Base-by-base conservation (phyloP, 1,284 basidiomycete species). In the Cutaneotrichosporon mucoides region DNA sequence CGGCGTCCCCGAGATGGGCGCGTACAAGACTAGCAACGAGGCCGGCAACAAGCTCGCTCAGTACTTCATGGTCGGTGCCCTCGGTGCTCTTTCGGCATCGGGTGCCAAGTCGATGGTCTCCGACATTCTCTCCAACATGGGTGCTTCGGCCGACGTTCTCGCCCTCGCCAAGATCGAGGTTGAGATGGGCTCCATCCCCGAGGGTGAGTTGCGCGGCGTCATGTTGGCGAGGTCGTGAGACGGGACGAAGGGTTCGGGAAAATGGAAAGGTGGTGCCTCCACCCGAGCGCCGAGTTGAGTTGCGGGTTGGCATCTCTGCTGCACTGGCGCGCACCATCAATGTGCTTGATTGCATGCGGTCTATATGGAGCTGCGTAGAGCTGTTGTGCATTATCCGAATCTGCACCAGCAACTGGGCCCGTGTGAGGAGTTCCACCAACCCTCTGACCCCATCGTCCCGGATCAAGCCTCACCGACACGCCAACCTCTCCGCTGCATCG, bases 121-220 rank as follows among this genome's bases (percentile, higher is more conserved):
- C 66, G 95, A 97, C 79, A 95, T 99, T 82, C 83, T 99, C 61
- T 85, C 89, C 70, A 94, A 92, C 67, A 94, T 99, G 91, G 84
- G 90, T 60, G 96, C 96, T 16, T 97, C 95, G 49, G 93, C 94
- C 41, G 96, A 99, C 77, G 95, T 99, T 52, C 86, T 99, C 69
- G 96, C 96, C 54, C 84, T 99, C 67, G 96, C 96, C 68, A 98
- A 98, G 83, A 91, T 98, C 64, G 96, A 99, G 81, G 87, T 99
- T 64, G 93, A 95, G 60, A 87, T 99, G 71, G 81, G 81, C 61
- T 83, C 82, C 65, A 99, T 99, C 73, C 95, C 96, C 41, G 92
- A 97, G 84, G 96, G 96, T 80, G 94, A 95, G 86, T 72, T 6
- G 33, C 53, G 64, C 66, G 24, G 24, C 24, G 24, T 46, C 33